Evolutionary conservation across 1,139 yeast genomes (phyloP), one percentile per base, ranked within the genome.

Genomic region (Pichia sp.): DNA sequence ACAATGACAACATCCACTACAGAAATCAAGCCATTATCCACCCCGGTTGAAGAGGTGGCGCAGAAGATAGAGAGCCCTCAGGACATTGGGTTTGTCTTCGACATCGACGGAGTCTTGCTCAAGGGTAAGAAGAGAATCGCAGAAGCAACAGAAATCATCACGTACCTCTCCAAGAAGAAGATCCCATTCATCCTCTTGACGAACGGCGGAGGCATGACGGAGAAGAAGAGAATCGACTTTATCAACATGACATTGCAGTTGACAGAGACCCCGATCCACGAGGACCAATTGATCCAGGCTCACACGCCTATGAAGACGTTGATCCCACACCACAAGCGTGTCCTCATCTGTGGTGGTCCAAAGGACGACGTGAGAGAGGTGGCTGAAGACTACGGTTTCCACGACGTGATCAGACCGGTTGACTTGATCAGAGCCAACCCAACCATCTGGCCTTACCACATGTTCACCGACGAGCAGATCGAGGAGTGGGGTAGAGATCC

Each of bases 161-260:
- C 75, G 43, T 69, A 81, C 30, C 75, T 93, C 52, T 75, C 84
- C 54, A 59, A 73, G 4, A 67, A 77, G 40, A 73, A 77, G n/a
- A 73, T 92, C 13, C 98, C 99, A 0, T 93, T 83, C 74, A 82
- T 90, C 26, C 69, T 93, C 49, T 74, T 93, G 67, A 93, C 98
- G 23, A 93, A 93, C 67, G 98, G 99, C 31, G 99, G 99, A 6
- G 98, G 99, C 3, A 78, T 79, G 52, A 72, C 81, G 29, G 99
- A 93, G 67, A 59, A 65, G 6, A 78, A 75, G 16, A 75, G 97
- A 47, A 84, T 84, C 1, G 74, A 74, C 7, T 81, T 77, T 52
- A 72, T 92, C n/a, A 76, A 85, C 3, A 53, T 45, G 40, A 64
- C 72, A n/a, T 49, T 60, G 38, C 71, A 72, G 36, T 69, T 88